Conservation (phyloP, 768 basidiomycete species). For the Crepidotus variabilis region DNA sequence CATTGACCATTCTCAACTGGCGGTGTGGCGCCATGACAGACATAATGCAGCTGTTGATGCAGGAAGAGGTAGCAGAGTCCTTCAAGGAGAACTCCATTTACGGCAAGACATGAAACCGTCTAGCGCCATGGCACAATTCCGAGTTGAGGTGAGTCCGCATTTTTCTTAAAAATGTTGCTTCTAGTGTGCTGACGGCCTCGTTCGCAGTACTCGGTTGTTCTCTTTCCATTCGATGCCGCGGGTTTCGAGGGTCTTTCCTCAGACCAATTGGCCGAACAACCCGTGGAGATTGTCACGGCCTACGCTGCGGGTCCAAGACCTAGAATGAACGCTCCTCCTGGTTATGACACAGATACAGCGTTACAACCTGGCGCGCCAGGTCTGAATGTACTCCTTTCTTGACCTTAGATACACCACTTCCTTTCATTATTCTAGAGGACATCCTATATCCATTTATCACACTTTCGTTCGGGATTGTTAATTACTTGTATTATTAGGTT, state of each 20-base stretch:
- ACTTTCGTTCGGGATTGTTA: too few relatives aligned
- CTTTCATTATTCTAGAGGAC: too few relatives aligned
- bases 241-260: constrained; percentile 20
- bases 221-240: constrained; percentile 32
- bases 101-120: constrained; percentile 31
- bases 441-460: too few relatives aligned
- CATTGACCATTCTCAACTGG: constrained; percentile 24
- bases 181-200: neutral
- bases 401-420: neutral
- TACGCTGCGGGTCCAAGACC: constrained; percentile 25
- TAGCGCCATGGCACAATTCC: constrained; percentile 30
- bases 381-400: neutral
- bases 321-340: constrained; percentile 25
- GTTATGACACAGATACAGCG: constrained; percentile 13
- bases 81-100: constrained; percentile 37
- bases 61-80: constrained; percentile 10
- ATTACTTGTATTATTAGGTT: neutral
- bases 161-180: neutral
- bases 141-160: constrained; percentile 27
- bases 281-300: constrained; percentile 31
- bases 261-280: constrained; percentile 13
- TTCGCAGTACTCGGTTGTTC: constrained; percentile 32
- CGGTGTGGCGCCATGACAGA: constrained; percentile 28
- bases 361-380: neutral
- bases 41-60: constrained; percentile 4